Base-by-base conservation (phyloP, 495 filamentous ascomycete genomes). In the Haplographium delicatum region DNA sequence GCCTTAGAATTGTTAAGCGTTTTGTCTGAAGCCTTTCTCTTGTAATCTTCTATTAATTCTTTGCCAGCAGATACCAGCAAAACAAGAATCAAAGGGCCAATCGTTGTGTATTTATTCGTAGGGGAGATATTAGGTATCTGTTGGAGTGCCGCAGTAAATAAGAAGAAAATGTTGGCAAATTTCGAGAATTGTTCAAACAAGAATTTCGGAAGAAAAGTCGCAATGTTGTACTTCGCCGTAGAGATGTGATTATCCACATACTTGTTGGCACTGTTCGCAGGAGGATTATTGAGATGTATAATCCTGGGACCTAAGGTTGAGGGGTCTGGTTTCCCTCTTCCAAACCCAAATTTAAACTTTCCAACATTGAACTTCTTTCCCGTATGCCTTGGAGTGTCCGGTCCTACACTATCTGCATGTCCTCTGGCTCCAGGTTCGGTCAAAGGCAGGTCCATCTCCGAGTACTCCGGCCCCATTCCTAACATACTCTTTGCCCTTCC, bases 111-210 rank as follows among this genome's bases (percentile, higher is more conserved):
- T 61, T 70, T 74, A 71, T 96, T 97, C 4, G 93, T 99, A 6
- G 93, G 93, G 18, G 90, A 94, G 43, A 99, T 82, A 57, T 85
- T 83, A 13, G 93, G 94, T 58, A 99, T 95, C 64, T 99, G 94
- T 71, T 99, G 94, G 26, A 99, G 68, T 4, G 81, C 83, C 2
- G 94, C 91, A 26, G 94, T 99, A 68, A 99, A 96, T 62, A 99
- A 82, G 84, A 99, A 99, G 75, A 99, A 99, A 56, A 99, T 65
- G 65, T 99, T 99, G 70, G 93, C 94, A 70, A 95, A 96, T 71
- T 96, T 99, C 42, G 89, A 95, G 72, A 99, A 99, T 68, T 99
- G 94, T 62, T 99, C 94, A 68, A 90, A 94, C 18, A 99, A 73
- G 72, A 99, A 99, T 68, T 99, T 99, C 40, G 93, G 91, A 23